Evolutionary conservation across 306 rosid species (phyloP).

Genomic region (Acacia acuminata): DNA sequence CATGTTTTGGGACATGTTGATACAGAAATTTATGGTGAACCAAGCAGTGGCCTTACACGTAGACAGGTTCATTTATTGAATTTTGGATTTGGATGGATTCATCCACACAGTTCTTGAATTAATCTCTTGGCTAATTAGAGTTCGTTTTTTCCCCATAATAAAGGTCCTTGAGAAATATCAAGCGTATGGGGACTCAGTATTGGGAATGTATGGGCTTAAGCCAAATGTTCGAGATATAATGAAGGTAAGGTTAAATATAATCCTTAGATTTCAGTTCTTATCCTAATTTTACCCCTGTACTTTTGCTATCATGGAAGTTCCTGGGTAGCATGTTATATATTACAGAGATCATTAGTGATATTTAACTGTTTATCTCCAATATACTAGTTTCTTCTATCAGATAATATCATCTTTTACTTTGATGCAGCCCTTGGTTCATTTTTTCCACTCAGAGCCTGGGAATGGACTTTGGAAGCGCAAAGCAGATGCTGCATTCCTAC

Average conservation of each 20-base stretch:
- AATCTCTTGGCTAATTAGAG: constrained; percentile 8
- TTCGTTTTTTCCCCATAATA: not conserved
- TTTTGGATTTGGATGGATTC: constrained; percentile 37
- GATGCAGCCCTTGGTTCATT: constrained; percentile 80
- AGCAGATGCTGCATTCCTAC: constrained; percentile 73
- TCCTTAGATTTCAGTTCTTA: constrained; percentile 14
- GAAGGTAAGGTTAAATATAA: constrained; percentile 56
- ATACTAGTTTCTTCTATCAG: constrained; percentile 12
- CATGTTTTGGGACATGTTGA: constrained; percentile 80
- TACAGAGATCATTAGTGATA: not conserved
- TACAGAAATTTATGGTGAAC: constrained; percentile 76
- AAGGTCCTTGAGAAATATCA: constrained; percentile 82
- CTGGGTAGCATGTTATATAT: constrained; percentile 20
- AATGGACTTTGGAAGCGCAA: constrained; percentile 97
- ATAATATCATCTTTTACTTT: constrained; percentile 27
- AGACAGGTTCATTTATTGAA: constrained; percentile 73
- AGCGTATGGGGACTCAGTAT: constrained; percentile 82
- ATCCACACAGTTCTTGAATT: constrained; percentile 20
- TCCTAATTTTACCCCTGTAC: not conserved
- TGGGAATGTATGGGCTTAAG: constrained; percentile 66
- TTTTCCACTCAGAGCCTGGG: constrained; percentile 80
- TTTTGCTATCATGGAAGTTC: not conserved
- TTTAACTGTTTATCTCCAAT: constrained; percentile 20
- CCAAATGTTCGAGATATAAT: constrained; percentile 81
- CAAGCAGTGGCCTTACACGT: constrained; percentile 72